Evolutionary conservation across 106 monocot species (phyloP), one percentile per base, ranked within the genome.

Genomic region (Triglochin maritima): DNA sequence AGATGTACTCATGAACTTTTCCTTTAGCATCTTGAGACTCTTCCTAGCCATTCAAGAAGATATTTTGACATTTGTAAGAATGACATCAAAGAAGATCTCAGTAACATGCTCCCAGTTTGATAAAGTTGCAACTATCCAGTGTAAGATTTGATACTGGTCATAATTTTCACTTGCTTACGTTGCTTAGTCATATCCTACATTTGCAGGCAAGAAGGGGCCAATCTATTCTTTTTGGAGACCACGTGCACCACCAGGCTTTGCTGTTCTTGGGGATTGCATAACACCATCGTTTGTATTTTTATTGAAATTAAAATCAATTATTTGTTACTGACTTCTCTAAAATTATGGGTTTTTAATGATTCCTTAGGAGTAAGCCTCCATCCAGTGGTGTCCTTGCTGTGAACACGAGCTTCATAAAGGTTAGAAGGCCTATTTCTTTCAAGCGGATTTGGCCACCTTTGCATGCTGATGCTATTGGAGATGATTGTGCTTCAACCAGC

Each of bases 191-290:
- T 90, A 81, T 71, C 29, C 29, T 29, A 29, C 29, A 29, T 29
- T 29, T 29, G 29, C 29, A 29, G 57, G 63, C 62, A 43, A 51
- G 56, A 81, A 71, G 46, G 80, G 78, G 44, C 83, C 82, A 77
- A 86, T 64, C 50, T 98, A 81, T 74, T 69, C 98, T 10, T 86
- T 98, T 69, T 98, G 98, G 98, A 84, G 98, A 73, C 86, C 98
- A 65, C 82, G 88, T 64, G 83, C 88, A 58, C 98, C 98, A 79
- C 82, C 98, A 81, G 98, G 98, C 69, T 98, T 79, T 86, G 98
- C 92, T 76, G 74, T 88, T 77, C 88, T 98, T 76, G 98, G 88
- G 53, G 98, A 98, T 52, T 98, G 88, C 75, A 79, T 98, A 59
- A 98, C 88, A 53, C 92, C 96, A 50, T 50, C 80, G 96, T 98